Percentiles rank a stretch among this genome's conserved stretches.
Conservation (phyloP, 2,329 filamentous ascomycete genomes). For the Chaetomiaceae sp. region DNA sequence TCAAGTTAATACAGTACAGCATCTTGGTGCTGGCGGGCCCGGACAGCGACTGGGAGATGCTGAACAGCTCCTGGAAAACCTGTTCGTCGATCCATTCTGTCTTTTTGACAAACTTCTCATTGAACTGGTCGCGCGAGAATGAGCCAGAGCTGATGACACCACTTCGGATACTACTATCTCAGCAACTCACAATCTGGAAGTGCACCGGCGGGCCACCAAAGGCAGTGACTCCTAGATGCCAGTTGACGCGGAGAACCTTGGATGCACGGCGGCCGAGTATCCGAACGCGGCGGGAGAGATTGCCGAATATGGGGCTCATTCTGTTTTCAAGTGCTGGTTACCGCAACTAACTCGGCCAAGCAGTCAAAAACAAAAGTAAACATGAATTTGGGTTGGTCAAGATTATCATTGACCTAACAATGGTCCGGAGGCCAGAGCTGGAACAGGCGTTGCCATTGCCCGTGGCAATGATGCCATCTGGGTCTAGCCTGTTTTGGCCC, state of each 20-base stretch:
- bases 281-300: neutral
- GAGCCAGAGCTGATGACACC: too few species aligned
- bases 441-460: too few species aligned
- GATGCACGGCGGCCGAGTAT: slow-evolving; percentile 5
- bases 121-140: slow-evolving; percentile 38
- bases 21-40: slow-evolving; percentile 69
- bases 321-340: too few species aligned
- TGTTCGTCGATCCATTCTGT: slow-evolving; percentile 65
- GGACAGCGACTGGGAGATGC: slow-evolving; percentile 61
- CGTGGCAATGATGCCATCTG: neutral
- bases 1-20: slow-evolving; percentile 62
- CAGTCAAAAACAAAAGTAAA: too few species aligned
- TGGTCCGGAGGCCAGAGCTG: too few species aligned
- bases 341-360: too few species aligned
- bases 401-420: neutral
- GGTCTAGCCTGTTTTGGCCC: neutral
- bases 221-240: slow-evolving; percentile 60
- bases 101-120: slow-evolving; percentile 57
- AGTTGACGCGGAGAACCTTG: slow-evolving; percentile 35
- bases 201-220: slow-evolving; percentile 68
- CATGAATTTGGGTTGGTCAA: too few species aligned
- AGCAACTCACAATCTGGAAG: slow-evolving; percentile 59
- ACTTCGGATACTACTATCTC: too few species aligned
- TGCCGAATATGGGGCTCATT: neutral
- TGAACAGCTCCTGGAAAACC: slow-evolving; percentile 63